Conservation (phyloP, 352 stramenopile genomes). For the Globisporangium mamillatum region DNA sequence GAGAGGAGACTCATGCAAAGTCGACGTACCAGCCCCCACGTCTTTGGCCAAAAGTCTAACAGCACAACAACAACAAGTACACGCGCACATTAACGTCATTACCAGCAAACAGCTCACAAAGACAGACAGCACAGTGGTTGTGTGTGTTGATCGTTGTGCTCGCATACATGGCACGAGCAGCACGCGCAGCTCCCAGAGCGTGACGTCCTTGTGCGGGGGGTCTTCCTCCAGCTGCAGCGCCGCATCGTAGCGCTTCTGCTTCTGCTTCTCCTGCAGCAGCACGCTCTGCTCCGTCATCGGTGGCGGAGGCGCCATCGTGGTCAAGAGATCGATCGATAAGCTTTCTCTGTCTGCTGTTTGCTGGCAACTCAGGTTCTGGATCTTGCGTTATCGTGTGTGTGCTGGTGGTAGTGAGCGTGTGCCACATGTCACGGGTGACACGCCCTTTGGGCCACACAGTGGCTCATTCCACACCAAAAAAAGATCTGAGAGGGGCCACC, state of each 20-base stretch:
- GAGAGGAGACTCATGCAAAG: neutral
- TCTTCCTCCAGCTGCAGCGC: conserved; percentile 27
- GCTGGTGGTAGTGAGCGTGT: no score
- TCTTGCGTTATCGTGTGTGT: no score
- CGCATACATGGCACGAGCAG: conserved; percentile 67
- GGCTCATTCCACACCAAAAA: no score
- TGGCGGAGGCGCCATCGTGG: neutral
- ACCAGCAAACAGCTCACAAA: neutral
- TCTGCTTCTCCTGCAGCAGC: conserved; percentile 29
- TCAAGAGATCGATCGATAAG: no score
- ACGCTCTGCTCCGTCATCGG: conserved; percentile 32
- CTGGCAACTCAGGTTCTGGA: no score
- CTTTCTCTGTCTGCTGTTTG: no score
- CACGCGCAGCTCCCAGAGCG: conserved; percentile 60
- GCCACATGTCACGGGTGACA: no score
- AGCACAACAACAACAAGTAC: conserved; percentile 5
- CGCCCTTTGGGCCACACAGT: no score
- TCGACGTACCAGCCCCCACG: conserved; percentile 48
- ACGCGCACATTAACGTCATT: neutral
- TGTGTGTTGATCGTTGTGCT: neutral
- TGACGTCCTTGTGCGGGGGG: conserved; percentile 25
- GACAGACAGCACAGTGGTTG: no score
- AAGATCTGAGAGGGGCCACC: no score
- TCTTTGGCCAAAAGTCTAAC: conserved; percentile 73
- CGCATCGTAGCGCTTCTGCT: neutral